A percentile compares a stretch with the other conserved stretches of the same genome.
Conservation (phyloP, 495 filamentous ascomycete genomes). For the Parachaetomium inaequale region DNA sequence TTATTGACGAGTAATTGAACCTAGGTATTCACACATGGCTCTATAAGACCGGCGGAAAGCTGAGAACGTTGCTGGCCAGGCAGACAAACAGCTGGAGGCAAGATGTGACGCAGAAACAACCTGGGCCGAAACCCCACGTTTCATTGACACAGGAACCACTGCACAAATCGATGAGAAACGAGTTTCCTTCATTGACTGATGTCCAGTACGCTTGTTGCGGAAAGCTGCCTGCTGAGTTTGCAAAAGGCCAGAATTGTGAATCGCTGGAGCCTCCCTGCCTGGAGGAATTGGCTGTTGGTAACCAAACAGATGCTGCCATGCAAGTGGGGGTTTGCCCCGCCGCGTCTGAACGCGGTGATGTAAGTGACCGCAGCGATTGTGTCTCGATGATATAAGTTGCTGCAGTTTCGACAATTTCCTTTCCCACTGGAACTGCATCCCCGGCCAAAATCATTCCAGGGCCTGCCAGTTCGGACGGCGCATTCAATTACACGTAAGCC, state of each 20-base stretch:
- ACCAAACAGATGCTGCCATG: background rate
- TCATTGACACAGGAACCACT: background rate
- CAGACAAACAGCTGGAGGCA: no score
- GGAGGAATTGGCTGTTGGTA: background rate
- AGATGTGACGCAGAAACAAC: background rate
- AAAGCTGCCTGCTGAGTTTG: background rate
- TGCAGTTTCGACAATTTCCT: no score
- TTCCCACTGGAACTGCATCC: no score
- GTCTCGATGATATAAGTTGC: background rate
- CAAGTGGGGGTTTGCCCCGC: background rate
- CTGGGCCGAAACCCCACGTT: background rate
- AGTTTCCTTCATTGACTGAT: background rate
- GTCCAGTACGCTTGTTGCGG: background rate
- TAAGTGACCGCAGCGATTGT: background rate
- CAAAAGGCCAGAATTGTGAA: background rate
- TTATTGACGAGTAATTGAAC: no score
- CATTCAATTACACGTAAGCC: no score
- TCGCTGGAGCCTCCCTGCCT: conserved; percentile 15
- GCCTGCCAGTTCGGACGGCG: no score
- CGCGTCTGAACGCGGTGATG: background rate
- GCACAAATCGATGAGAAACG: background rate
- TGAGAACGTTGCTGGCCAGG: no score
- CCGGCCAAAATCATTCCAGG: no score
- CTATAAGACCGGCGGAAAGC: no score
- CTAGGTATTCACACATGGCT: no score